Percentiles rank a stretch among this genome's conserved stretches.
phyloP scores from a whole-genome alignment of 306 rosid species.

The Crataegus laevigata region DNA sequence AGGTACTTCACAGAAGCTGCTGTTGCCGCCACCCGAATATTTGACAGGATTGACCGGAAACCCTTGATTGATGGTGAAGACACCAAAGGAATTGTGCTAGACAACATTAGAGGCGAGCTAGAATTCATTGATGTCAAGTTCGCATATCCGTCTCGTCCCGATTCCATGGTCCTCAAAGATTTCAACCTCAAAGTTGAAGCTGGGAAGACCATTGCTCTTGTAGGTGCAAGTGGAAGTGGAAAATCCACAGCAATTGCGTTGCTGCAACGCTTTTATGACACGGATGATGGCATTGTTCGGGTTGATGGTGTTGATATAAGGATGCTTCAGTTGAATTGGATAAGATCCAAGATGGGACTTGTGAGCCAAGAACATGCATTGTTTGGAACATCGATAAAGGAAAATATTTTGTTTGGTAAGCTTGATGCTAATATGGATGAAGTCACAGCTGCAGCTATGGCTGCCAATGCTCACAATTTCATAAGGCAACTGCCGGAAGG shows the following conservation, averaged over 20 bases:
- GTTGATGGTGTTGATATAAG: slow-evolving; percentile 76
- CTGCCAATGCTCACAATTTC: slow-evolving; percentile 91
- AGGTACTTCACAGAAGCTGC: slow-evolving; percentile 89
- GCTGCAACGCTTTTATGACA: slow-evolving; percentile 78
- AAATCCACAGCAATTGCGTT: slow-evolving; percentile 87
- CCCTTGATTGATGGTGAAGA: slow-evolving; percentile 72
- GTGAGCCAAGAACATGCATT: slow-evolving; percentile 96
- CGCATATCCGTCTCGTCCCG: slow-evolving; percentile 82
- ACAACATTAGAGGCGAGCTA: slow-evolving; percentile 47
- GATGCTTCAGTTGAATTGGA: slow-evolving; percentile 64
- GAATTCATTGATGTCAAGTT: slow-evolving; percentile 63
- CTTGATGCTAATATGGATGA: slow-evolving; percentile 78
- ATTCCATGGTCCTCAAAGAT: slow-evolving; percentile 48
- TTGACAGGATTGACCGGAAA: slow-evolving; percentile 50
- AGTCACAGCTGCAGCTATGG: slow-evolving; percentile 67
- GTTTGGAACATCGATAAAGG: slow-evolving; percentile 83
- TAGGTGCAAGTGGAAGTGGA: slow-evolving; percentile 94
- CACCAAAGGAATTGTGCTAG: slow-evolving; percentile 41
- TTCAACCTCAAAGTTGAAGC: slow-evolving; percentile 72
- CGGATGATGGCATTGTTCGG: slow-evolving; percentile 49
- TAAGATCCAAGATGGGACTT: slow-evolving; percentile 80
- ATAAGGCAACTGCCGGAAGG: slow-evolving; percentile 89
- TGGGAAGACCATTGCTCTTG: slow-evolving; percentile 82
- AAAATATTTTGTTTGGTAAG: slow-evolving; percentile 87
- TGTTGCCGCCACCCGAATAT: slow-evolving; percentile 65